Evolutionary conservation across 352 stramenopile species (phyloP), one percentile per base, ranked within the genome.

Genomic region (Phytophthora brassicae): DNA sequence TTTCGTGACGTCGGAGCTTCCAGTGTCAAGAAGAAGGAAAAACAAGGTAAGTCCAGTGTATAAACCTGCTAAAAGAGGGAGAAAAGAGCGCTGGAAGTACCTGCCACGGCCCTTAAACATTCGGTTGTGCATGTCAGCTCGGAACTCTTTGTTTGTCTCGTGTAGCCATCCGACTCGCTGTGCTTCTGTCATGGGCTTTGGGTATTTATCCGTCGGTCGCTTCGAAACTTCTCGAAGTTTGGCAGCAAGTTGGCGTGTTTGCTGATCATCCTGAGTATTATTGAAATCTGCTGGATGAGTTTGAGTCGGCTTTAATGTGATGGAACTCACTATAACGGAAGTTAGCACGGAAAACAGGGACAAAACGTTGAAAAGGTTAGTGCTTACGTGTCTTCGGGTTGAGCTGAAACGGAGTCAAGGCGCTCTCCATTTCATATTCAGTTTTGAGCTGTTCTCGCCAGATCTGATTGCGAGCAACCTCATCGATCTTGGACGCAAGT

Each of bases 371-470:
- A 46, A 9, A 11, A 4, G 24, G 12, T 29, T 12, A 29, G 13
- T 6, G 58, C 76, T 49, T 74, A 94, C 85, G 36, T 9, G 79
- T 92, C 43, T 90, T 94, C 5, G 84, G 83, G 56, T 94, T 94
- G 60, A 92, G 73, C 62, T 94, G 85, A 66, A 94, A 94, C 4
- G 78, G 77, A 19, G 85, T 94, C 5, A 90, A 66, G 16, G 72
- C 64, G 39, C 83, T 83, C 57, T 94, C 85, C 67, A 87, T 82
- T 51, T 81, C 63, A 64, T 92, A 90, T 47, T 94, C 85, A 29
- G 84, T 91, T 62, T 88, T 89, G 55, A 94, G 77, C 46, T 92
- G 85, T 61, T 94, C 85, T n/a, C 85, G 83, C 83, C 83, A 94
- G 68, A 94, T 94, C 74, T 94, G 85, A 61, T 94, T 94, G 49